Conservation (phyloP, 1,284 basidiomycete species). For the Cryptococcus floricola region DNA sequence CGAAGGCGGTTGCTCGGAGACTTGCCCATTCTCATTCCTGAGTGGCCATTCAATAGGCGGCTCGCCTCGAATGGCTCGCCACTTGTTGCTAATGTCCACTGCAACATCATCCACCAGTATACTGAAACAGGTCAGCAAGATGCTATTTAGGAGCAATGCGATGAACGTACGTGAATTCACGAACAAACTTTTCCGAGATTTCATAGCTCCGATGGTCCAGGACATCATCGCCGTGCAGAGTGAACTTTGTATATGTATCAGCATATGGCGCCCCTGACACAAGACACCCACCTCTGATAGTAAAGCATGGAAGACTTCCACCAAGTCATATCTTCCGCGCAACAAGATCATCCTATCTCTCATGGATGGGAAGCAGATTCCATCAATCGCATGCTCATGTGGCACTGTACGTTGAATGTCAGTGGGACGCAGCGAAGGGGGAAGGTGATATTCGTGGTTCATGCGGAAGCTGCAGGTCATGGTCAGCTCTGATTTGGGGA, state of each 20-base stretch:
- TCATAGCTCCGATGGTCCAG: slow-evolving; percentile 85
- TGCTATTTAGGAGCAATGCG: too few relatives aligned
- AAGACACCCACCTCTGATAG: slow-evolving; percentile 32
- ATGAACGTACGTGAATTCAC: slow-evolving; percentile 65
- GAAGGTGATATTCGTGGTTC: slow-evolving; percentile 72
- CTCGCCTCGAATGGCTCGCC: slow-evolving; percentile 10
- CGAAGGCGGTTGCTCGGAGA: too few relatives aligned
- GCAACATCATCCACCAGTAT: slow-evolving; percentile 12
- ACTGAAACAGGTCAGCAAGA: neutral
- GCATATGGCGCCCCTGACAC: neutral
- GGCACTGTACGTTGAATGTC: slow-evolving; percentile 79
- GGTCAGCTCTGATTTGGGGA: slow-evolving; percentile 3
- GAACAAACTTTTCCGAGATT: slow-evolving; percentile 73
- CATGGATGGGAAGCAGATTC: slow-evolving; percentile 77
- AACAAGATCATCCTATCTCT: slow-evolving; percentile 83
- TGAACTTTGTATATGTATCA: slow-evolving; percentile 54
- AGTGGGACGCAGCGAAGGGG: slow-evolving; percentile 77
- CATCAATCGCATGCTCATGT: slow-evolving; percentile 86
- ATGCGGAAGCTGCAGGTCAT: slow-evolving; percentile 39
- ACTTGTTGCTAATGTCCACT: slow-evolving; percentile 12
- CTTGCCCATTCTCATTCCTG: neutral
- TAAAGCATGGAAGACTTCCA: slow-evolving; percentile 32
- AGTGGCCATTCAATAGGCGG: slow-evolving; percentile 3
- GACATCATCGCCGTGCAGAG: slow-evolving; percentile 81
- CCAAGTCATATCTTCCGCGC: slow-evolving; percentile 51